A percentile compares a stretch with the other conserved stretches of the same genome.
These are phyloP conservation scores for Botryosphaeria agaves DNA, from an alignment of 2,329 filamentous ascomycete species.

Conservation along the genomic window DNA sequence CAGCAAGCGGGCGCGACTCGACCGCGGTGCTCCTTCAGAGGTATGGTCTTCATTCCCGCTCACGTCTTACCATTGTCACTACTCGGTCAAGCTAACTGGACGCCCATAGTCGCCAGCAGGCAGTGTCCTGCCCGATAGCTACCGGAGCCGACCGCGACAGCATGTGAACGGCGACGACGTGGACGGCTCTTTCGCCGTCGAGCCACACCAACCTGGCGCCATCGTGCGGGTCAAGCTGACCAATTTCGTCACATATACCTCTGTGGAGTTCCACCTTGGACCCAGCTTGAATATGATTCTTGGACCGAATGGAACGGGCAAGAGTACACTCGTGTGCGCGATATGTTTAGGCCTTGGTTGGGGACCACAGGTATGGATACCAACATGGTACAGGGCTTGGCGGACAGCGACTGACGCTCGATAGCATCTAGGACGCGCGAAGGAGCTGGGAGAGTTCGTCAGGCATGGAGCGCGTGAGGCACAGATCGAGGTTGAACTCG, in stretches of 20 bases:
- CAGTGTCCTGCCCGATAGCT: constrained; percentile 15
- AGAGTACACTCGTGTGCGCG: constrained; percentile 92
- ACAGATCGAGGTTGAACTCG: constrained; percentile 79
- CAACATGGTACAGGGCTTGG: not conserved
- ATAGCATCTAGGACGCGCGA: constrained; percentile 67
- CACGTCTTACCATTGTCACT: not conserved
- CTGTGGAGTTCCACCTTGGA: constrained; percentile 78
- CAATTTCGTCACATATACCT: constrained; percentile 91
- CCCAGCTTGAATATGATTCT: constrained; percentile 97
- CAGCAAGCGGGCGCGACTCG: constrained; percentile 1
- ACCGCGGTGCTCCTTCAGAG: not conserved
- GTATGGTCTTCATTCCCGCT: not conserved
- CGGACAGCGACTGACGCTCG: constrained; percentile 7
- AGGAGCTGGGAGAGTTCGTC: constrained; percentile 74
- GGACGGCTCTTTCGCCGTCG: not conserved
- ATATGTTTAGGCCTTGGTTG: constrained; percentile 88
- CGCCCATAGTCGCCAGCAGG: constrained; percentile 5
- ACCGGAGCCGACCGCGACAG: constrained; percentile 11
- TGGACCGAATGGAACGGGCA: constrained; percentile 95
- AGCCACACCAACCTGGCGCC: constrained; percentile 49
- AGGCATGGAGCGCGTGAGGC: constrained; percentile 72
- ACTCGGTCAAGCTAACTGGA: constrained; percentile 1
- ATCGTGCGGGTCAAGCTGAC: constrained; percentile 73
- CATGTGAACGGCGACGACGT: not conserved
- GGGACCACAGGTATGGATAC: constrained; percentile 37